Evolutionary conservation across 768 basidiomycete genomes (phyloP), one percentile per base, ranked within the genome.

Genomic region (Kwoniella sp.): DNA sequence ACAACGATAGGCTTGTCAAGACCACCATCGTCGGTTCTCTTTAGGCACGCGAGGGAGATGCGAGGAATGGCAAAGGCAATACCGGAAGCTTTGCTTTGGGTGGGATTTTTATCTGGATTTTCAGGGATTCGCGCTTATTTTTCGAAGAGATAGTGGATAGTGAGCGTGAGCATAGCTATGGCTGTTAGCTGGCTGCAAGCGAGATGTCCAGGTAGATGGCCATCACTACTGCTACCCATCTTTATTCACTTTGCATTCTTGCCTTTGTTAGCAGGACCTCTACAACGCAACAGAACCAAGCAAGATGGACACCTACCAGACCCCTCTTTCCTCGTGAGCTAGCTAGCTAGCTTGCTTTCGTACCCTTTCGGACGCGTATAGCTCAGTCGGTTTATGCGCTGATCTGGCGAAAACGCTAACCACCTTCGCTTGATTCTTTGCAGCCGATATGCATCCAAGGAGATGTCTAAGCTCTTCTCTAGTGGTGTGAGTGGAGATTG

Each of bases 371-470:
- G 13, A 22, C 22, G 3, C 56, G 2, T 20, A 22, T 2, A 31
- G 22, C 8, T 9, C 12, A 5, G 30, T 31, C n/a, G 17, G n/a
- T 0, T 8, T 38, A 47, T 45, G 41, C 17, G 15, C 61, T 71
- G 54, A 58, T 20, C 7, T 2, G 20, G 1, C 11, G 17, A 9
- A 9, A 13, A 60, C 50, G 58, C 22, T n/a, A n/a, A n/a, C n/a
- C n/a, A n/a, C n/a, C n/a, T n/a, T n/a, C n/a, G n/a, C n/a, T n/a
- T n/a, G n/a, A n/a, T n/a, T n/a, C n/a, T 15, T 12, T 63, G 30
- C 73, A 97, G 94, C 77, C 94, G 95, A 55, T 99, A 98, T 90
- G 96, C 96, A 22, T 95, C 92, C 85, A 94, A 93, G 81, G 94
- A 98, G 83, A 98, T 98, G 95, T 89, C 93, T 11, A 85, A 92